These are phyloP conservation scores for Suillus subluteus DNA, from an alignment of 768 basidiomycete genomes.

Conservation along the genomic window DNA sequence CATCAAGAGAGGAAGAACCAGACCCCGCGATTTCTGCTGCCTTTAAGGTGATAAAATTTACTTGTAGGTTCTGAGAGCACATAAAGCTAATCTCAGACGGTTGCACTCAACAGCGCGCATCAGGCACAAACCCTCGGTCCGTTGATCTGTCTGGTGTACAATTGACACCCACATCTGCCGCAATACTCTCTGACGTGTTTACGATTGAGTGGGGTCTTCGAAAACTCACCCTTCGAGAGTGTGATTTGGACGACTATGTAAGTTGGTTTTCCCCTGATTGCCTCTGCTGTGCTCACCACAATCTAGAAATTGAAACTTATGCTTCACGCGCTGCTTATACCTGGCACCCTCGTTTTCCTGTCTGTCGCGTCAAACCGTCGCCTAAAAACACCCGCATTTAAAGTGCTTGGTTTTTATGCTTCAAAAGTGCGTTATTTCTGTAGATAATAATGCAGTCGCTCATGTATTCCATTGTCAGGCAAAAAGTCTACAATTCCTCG, in stretches of 20 bases:
- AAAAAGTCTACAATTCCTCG: conserved; percentile 79
- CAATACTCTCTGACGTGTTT: conserved; percentile 88
- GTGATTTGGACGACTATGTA: conserved; percentile 85
- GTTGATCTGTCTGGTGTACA: conserved; percentile 83
- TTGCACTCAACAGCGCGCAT: conserved; percentile 46
- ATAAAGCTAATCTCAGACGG: conserved; percentile 6
- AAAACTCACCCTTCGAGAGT: conserved; percentile 84
- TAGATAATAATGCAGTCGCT: not conserved
- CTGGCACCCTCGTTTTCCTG: conserved; percentile 76
- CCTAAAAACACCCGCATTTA: conserved; percentile 77
- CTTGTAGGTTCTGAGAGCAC: not conserved
- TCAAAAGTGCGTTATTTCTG: conserved; percentile 52
- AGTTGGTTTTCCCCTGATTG: conserved; percentile 10
- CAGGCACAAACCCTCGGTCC: conserved; percentile 60
- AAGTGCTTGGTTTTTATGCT: conserved; percentile 78
- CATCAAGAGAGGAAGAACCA: conserved; percentile 71
- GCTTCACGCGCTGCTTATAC: conserved; percentile 87
- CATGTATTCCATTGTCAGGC: conserved; percentile 49
- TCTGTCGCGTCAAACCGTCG: conserved; percentile 87
- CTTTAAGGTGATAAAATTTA: conserved; percentile 57
- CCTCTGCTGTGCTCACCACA: conserved; percentile 4
- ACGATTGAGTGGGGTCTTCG: conserved; percentile 91
- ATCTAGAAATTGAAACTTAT: conserved; percentile 82
- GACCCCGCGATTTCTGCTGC: conserved; percentile 68
- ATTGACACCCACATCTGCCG: conserved; percentile 68